Evolutionary conservation across 1,284 basidiomycete species (phyloP).

Genomic region (Sporisorium iseilematis-ciliati): DNA sequence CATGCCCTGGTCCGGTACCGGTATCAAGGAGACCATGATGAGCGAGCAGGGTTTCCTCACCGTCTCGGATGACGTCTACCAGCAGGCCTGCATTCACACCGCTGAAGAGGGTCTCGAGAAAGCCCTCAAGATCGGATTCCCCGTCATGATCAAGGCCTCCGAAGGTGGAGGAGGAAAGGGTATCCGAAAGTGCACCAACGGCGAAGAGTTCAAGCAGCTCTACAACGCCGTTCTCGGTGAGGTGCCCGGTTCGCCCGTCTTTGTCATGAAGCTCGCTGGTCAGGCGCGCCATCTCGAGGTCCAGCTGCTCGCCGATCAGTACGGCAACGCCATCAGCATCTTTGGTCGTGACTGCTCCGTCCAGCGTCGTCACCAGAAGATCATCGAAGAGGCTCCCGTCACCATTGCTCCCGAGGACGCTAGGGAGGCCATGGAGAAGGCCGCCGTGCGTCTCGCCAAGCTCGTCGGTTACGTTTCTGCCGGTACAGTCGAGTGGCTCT

Average conservation of each 20-base stretch:
- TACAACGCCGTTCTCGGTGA: constrained; percentile 92
- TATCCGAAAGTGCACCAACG: constrained; percentile 67
- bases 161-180: constrained; percentile 99
- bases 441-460: constrained; percentile 95
- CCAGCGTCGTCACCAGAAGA: constrained; percentile 99
- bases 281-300: constrained; percentile 98
- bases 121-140: constrained; percentile 92
- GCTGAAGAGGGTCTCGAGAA: constrained; percentile 88
- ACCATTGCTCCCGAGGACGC: constrained; percentile 84
- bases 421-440: constrained; percentile 96
- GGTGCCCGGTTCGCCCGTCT: constrained; percentile 96
- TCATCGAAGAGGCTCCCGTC: constrained; percentile 99
- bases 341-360: constrained; percentile 99
- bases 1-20: constrained; percentile 98
- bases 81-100: constrained; percentile 86
- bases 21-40: constrained; percentile 88
- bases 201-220: constrained; percentile 93
- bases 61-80: constrained; percentile 91
- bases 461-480: constrained; percentile 99
- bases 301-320: constrained; percentile 98
- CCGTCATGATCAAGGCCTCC: constrained; percentile 99
- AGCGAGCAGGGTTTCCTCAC: constrained; percentile 91
- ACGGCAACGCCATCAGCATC: constrained; percentile 98
- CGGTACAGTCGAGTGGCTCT: constrained; percentile 98
- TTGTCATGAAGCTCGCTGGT: constrained; percentile 99